Evolutionary conservation across 179 eudicot genomes (phyloP).

Genomic region (Nepenthes alata): DNA sequence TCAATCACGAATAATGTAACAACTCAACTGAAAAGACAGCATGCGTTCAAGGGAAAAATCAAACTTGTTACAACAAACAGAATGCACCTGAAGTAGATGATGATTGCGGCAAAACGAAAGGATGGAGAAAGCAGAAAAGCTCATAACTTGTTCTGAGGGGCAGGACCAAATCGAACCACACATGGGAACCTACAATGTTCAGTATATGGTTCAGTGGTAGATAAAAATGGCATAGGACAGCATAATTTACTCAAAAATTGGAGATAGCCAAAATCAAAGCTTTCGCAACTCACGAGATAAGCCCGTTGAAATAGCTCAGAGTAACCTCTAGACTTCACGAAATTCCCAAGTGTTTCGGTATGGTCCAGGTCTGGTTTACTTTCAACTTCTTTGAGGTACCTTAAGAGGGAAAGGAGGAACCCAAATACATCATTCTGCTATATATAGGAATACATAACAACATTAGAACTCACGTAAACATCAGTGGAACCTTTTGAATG

Average conservation of each 20-base stretch:
- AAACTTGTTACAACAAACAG: not conserved
- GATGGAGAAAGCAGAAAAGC: slow-evolving; percentile 62
- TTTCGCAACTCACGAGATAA: slow-evolving; percentile 52
- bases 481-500: no score
- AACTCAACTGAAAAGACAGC: not conserved
- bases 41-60: not conserved
- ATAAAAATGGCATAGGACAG: not conserved
- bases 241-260: not conserved
- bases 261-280: not conserved
- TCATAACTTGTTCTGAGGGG: slow-evolving; percentile 68
- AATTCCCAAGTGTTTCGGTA: slow-evolving; percentile 67
- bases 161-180: slow-evolving; percentile 96
- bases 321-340: slow-evolving; percentile 59
- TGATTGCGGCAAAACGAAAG: slow-evolving; percentile 94
- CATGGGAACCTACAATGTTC: slow-evolving; percentile 50
- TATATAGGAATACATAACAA: not conserved
- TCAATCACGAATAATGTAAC: not conserved
- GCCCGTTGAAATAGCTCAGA: slow-evolving; percentile 82
- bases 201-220: not conserved
- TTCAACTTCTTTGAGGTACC: slow-evolving; percentile 78
- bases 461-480: no score
- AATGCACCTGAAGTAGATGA: slow-evolving; percentile 72
- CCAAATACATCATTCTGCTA: not conserved
- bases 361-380: slow-evolving; percentile 57
- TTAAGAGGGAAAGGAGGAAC: slow-evolving; percentile 12